Conservation (phyloP, 2,329 filamentous ascomycete genomes). For the Lasiodiplodia gonubiensis region DNA sequence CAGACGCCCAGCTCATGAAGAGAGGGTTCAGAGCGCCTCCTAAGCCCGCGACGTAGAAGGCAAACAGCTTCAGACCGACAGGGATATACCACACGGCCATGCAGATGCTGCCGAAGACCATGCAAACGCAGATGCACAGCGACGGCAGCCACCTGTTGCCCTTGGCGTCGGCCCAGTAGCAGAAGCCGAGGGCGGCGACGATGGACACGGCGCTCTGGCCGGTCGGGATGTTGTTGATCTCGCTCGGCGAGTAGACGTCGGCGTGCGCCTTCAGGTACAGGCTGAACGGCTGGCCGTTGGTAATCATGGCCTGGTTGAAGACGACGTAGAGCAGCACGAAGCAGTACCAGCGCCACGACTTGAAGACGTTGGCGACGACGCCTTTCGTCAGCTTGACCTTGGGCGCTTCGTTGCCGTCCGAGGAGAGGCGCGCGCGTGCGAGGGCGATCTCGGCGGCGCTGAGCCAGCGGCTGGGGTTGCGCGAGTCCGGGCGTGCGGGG, state of each 20-base stretch:
- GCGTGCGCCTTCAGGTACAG: slow-evolving; percentile 2
- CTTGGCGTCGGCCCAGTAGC: slow-evolving; percentile 7
- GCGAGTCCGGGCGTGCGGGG: slow-evolving; percentile 27
- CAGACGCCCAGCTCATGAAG: not conserved
- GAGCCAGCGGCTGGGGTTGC: not conserved
- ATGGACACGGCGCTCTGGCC: slow-evolving; percentile 12
- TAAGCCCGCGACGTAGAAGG: not conserved
- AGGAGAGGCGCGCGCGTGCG: not conserved
- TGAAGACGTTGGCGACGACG: not conserved
- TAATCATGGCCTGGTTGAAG: slow-evolving; percentile 26
- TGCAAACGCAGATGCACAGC: not conserved
- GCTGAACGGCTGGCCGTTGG: slow-evolving; percentile 8
- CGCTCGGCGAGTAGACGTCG: slow-evolving; percentile 1
- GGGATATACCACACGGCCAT: slow-evolving; percentile 12
- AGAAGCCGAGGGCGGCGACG: not conserved
- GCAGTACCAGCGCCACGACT: slow-evolving; percentile 10
- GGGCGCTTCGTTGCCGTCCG: slow-evolving; percentile 18
- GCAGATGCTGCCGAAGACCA: slow-evolving; percentile 1
- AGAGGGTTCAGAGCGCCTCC: not conserved
- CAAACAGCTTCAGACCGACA: slow-evolving; percentile 1
- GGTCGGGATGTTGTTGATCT: slow-evolving; percentile 18
- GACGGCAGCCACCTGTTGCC: not conserved
- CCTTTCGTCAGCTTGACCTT: not conserved
- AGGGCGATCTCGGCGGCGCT: not conserved
- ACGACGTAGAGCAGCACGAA: slow-evolving; percentile 14